Evolutionary conservation across 805 yeast species (phyloP).

Genomic region (Priceomyces medius): DNA sequence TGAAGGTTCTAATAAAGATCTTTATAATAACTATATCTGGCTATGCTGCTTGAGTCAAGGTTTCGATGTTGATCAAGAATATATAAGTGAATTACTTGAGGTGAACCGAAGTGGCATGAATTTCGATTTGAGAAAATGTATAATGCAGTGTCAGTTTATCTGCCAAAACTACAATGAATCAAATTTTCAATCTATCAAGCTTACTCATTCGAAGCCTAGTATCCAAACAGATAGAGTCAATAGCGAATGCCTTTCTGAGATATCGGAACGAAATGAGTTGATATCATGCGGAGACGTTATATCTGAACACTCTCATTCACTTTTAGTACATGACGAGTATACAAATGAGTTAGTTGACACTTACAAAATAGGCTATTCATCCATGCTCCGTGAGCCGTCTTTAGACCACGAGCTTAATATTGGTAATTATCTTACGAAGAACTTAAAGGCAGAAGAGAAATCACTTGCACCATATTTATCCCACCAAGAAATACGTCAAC

Average conservation of each 20-base stretch:
- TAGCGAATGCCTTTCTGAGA: background rate
- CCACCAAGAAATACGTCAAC: slow-evolving; percentile 12
- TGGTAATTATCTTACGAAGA: slow-evolving; percentile 17
- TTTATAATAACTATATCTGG: slow-evolving; percentile 40
- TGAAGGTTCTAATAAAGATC: slow-evolving; percentile 10
- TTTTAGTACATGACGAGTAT: slow-evolving; percentile 21
- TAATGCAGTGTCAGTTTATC: slow-evolving; percentile 45
- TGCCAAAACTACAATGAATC: slow-evolving; percentile 19
- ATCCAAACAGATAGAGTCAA: background rate
- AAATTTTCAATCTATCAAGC: background rate
- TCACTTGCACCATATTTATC: slow-evolving; percentile 7
- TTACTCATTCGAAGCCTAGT: background rate
- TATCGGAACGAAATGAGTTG: slow-evolving; percentile 18
- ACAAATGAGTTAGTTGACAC: slow-evolving; percentile 38
- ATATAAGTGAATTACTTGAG: slow-evolving; percentile 27
- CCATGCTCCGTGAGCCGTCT: slow-evolving; percentile 23
- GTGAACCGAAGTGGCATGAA: slow-evolving; percentile 16
- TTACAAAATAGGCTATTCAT: slow-evolving; percentile 31
- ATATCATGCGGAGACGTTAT: slow-evolving; percentile 32
- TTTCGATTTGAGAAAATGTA: slow-evolving; percentile 47
- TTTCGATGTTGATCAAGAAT: slow-evolving; percentile 26
- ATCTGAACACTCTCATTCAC: slow-evolving; percentile 23
- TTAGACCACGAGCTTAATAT: slow-evolving; percentile 42
- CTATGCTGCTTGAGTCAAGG: slow-evolving; percentile 37
- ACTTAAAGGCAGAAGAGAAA: background rate